Evolutionary conservation across 768 basidiomycete genomes (phyloP).

Genomic region (Neoboletus brunneissimus): DNA sequence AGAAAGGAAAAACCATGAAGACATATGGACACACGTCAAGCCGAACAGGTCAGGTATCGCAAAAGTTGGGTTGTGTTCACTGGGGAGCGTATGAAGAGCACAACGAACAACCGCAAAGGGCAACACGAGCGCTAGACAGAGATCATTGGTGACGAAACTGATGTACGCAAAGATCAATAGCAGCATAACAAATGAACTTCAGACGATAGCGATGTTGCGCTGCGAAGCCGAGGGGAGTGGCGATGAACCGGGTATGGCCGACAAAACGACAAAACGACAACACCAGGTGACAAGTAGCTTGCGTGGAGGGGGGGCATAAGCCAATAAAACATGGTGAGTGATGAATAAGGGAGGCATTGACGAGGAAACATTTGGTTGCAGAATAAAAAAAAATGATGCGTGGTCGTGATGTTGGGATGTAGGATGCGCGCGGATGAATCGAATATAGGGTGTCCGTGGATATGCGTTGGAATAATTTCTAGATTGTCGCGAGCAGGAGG

Average conservation of each 20-base stretch:
- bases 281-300: constrained; percentile 1
- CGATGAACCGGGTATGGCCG: constrained; percentile 1
- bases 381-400: constrained; percentile 30
- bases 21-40: constrained; percentile 10
- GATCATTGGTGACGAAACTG: constrained; percentile 16
- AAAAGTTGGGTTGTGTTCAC: constrained; percentile 3
- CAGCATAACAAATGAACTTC: constrained; percentile 22
- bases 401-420: constrained; percentile 20
- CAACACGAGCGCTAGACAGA: constrained; percentile 16
- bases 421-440: constrained; percentile 20
- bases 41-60: constrained; percentile 18
- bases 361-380: constrained; percentile 26
- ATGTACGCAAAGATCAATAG: constrained; percentile 26
- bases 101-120: constrained; percentile 9
- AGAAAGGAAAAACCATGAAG: constrained; percentile 14
- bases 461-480: constrained; percentile 25
- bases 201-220: constrained; percentile 19
- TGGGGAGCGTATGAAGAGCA: constrained; percentile 13
- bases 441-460: constrained; percentile 27
- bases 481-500: constrained; percentile 12
- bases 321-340: constrained; percentile 25
- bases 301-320: constrained; percentile 8
- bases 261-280: constrained; percentile 31
- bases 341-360: constrained; percentile 13
- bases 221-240: background rate